Conservation (phyloP, 2,329 filamentous ascomycete genomes). For the Pseudopithomyces chartarum region DNA sequence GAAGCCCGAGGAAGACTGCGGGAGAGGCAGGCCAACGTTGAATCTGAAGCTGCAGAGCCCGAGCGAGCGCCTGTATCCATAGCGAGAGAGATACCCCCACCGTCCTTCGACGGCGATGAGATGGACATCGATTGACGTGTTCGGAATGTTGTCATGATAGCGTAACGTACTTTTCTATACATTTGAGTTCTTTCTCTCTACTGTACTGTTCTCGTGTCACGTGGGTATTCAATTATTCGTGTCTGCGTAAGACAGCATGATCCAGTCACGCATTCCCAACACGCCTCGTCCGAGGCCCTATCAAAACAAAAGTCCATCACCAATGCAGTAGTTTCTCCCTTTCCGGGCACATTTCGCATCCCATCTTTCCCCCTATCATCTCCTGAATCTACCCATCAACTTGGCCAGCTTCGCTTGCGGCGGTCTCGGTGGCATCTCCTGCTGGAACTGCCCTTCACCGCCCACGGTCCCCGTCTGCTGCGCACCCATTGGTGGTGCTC, state of each 20-base stretch:
- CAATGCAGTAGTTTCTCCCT: not conserved
- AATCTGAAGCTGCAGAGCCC: constrained; percentile 24
- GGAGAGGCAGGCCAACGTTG: constrained; percentile 57
- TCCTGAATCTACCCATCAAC: constrained; percentile 33
- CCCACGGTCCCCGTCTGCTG: constrained; percentile 40
- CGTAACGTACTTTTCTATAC: not conserved
- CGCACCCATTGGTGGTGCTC: constrained; percentile 18
- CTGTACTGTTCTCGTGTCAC: too few relatives aligned
- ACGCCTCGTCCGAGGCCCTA: not conserved
- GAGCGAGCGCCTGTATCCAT: constrained; percentile 28
- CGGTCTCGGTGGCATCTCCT: constrained; percentile 33
- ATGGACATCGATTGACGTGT: constrained; percentile 66
- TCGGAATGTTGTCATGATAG: not conserved
- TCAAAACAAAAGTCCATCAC: not conserved
- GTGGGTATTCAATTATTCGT: too few relatives aligned
- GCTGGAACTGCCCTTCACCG: constrained; percentile 16
- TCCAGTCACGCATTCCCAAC: constrained; percentile 34
- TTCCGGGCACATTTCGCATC: not conserved
- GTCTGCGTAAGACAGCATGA: constrained; percentile 21
- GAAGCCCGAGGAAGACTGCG: constrained; percentile 74
- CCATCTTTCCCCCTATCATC: constrained; percentile 10
- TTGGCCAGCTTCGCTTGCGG: constrained; percentile 38
- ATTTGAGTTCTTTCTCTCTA: too few relatives aligned
- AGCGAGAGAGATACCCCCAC: constrained; percentile 11
- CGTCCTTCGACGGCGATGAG: constrained; percentile 59